Conservation (phyloP, 179 eudicot genomes). For the Heliamphora pulchella region DNA sequence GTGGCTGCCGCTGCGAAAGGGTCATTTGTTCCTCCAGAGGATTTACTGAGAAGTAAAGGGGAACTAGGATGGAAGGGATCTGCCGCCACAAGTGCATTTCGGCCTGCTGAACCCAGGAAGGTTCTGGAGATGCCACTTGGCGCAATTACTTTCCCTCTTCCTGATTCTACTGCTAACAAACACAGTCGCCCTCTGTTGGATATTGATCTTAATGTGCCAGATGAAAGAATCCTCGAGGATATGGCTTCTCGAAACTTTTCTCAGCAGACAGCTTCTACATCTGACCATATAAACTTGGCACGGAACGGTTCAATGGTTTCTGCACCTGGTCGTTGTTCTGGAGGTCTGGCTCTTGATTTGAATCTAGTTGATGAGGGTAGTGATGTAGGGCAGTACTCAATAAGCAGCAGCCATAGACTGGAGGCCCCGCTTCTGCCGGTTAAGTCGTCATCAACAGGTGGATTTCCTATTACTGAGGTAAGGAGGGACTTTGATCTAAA, state of each 20-base stretch:
- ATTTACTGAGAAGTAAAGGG: conserved; percentile 54
- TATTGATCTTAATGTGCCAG: conserved; percentile 74
- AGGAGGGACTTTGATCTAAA: conserved; percentile 77
- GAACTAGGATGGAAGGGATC: conserved; percentile 95
- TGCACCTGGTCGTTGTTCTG: conserved; percentile 26
- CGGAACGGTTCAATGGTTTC: conserved; percentile 11
- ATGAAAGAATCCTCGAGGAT: conserved; percentile 56
- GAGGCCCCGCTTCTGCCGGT: conserved; percentile 26
- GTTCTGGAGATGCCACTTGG: conserved; percentile 31
- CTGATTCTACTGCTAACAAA: conserved; percentile 28
- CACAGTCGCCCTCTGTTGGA: conserved; percentile 39
- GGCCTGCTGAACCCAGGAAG: conserved; percentile 92
- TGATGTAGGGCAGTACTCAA: conserved; percentile 38
- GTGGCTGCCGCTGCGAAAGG: conserved; percentile 90
- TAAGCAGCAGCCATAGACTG: conserved; percentile 24
- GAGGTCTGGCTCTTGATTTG: conserved; percentile 75
- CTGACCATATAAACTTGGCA: conserved; percentile 20
- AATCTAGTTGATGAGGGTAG: conserved; percentile 61
- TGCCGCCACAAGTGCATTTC: conserved; percentile 96
- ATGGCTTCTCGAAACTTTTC: conserved; percentile 35
- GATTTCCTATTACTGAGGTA: conserved; percentile 30
- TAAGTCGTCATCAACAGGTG: conserved; percentile 28
- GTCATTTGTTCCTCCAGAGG: conserved; percentile 71
- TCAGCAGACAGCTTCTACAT: conserved; percentile 23
- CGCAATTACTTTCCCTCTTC: conserved; percentile 17